Evolutionary conservation across 192 early-diverging fungal genomes (phyloP), one percentile per base, ranked within the genome.

Genomic region (Paraglomus occultum): DNA sequence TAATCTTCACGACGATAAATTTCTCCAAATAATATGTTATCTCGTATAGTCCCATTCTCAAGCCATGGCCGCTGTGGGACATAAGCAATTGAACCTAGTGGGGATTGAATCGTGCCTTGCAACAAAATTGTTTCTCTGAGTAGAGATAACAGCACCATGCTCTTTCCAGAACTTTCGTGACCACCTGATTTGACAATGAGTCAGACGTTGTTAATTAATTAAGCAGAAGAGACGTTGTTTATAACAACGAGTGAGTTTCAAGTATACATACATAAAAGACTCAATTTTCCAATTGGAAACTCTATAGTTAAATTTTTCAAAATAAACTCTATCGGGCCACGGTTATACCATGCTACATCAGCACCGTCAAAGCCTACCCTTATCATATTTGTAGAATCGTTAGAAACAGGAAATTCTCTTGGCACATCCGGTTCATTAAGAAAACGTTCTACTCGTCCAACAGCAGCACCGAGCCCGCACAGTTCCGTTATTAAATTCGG

Each of bases 161-260:
- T 88, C 73, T 99, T 99, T 44, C 97, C 97, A 6, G 89, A 82
- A 5, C 92, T 95, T 5, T 94, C 96, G 5, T 90, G 66, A 15
- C 96, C 96, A 38, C 79, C 79, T 80, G 53, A 11, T 44, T 39
- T 1, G 11, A 43, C 1, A 48, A 71, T 38, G n/a, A 39, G n/a
- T 72, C 22, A 12, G 8, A 31, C 8, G 4, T n/a, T 22, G 40
- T 23, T 1, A n/a, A 44, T 61, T 6, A 39, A 51, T 51, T 14
- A 61, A 23, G 40, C 18, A 52, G 39, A 47, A 48, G 23, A 64
- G 4, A 40, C 20, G 10, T 15, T 15, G 18, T 14, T 5, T 39
- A 5, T 59, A 40, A 22, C 57, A 59, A 22, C 57, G 31, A 31
- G 10, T 49, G n/a, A 54, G 10, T 49, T 48, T 8, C 31, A 49